Evolutionary conservation across 2,329 filamentous ascomycete species (phyloP), one percentile per base, ranked within the genome.

Genomic region (Colletotrichum eremochloae): DNA sequence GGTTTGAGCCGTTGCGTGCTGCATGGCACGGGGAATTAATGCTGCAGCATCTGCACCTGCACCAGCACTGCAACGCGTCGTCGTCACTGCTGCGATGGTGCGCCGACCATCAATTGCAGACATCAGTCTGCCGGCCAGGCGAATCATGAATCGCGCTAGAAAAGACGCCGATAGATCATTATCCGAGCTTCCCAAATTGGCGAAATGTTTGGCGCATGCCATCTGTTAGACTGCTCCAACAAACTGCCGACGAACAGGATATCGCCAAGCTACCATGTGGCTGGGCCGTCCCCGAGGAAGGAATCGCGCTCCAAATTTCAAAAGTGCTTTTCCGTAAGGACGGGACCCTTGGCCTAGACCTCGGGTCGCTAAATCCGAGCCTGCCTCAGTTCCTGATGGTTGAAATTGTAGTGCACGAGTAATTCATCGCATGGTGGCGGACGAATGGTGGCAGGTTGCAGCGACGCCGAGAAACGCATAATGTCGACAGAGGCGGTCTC

Each of bases 201-300:
- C 18, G 20, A 42, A 58, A 48, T 65, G 31, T 48, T 58, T 58
- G 24, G 31, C 12, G 18, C 57, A 29, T 44, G 36, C 55, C 55
- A 9, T 57, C 31, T 57, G 12, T 9, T 9, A 40, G 55, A 18
- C 36, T 42, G 48, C 20, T 46, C 29, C 15, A 58, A 29, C 56
- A 50, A 46, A 9, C 36, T 31, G 52, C 33, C 20, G n/a, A 57
- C 55, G 36, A 31, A 24, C 15, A 53, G 29, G 31, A 18, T 20
- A 20, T 36, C 15, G 52, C 14, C 24, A 48, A 62, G 40, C 36
- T 8, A 29, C 36, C 24, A 31, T 52, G 18, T 20, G n/a, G n/a
- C 55, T 38, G 50, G 50, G 50, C 62, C 36, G 38, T 38, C 29
- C 46, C 46, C 20, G 18, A 29, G 12, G 12, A 52, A 24, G 24